phyloP scores from a whole-genome alignment of 148 eudicot species.

The Simmondsia chinensis region DNA sequence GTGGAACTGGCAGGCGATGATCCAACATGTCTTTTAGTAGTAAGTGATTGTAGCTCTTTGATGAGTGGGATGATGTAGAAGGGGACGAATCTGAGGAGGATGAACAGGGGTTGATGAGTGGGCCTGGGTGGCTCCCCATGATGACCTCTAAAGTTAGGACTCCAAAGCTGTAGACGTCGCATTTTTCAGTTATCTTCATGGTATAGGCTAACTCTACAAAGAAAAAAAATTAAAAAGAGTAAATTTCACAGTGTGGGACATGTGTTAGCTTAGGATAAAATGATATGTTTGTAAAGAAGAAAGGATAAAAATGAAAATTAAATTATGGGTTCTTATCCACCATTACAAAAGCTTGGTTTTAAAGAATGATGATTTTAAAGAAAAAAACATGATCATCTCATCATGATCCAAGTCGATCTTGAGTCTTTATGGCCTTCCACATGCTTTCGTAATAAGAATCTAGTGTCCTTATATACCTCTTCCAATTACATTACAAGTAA shows the following conservation, averaged over 20 bases:
- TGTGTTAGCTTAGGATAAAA: too few species aligned
- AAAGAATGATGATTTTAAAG: too few species aligned
- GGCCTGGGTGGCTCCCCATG: conserved; percentile 38
- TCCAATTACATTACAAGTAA: too few species aligned
- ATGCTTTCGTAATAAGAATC: too few species aligned
- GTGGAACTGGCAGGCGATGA: conserved; percentile 20
- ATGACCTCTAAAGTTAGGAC: conserved; percentile 33
- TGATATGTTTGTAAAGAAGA: too few species aligned
- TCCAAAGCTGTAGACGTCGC: conserved; percentile 57
- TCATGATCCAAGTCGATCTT: too few species aligned
- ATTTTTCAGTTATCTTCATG: conserved; percentile 33
- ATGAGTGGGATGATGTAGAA: background rate
- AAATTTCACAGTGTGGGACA: background rate
- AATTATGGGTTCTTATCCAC: too few species aligned
- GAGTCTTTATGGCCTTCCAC: too few species aligned
- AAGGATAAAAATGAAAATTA: too few species aligned
- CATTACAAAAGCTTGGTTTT: too few species aligned
- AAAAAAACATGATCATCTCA: too few species aligned
- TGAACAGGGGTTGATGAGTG: conserved; percentile 3
- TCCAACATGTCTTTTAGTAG: conserved; percentile 22
- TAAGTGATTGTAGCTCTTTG: background rate
- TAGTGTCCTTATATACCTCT: too few species aligned
- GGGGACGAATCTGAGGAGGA: conserved; percentile 9
- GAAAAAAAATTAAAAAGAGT: background rate
- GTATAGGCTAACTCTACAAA: conserved; percentile 44